Evolutionary conservation across 1,284 basidiomycete genomes (phyloP), one percentile per base, ranked within the genome.

Genomic region (Cryptococcus hybrid): DNA sequence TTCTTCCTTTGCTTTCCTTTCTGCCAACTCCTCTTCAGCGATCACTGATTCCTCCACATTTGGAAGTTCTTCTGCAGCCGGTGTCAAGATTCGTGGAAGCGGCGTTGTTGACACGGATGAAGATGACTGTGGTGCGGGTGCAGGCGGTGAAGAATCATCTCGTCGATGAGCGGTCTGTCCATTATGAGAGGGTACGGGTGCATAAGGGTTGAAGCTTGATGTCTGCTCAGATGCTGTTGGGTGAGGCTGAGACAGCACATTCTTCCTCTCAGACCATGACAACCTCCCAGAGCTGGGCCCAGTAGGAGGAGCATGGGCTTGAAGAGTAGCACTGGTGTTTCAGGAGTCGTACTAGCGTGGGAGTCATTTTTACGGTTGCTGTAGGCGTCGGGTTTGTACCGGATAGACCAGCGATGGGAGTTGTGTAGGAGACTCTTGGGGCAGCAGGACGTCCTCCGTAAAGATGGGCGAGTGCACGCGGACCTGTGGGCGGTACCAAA

Each of bases 401-500:
- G 40, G 30, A 30, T 4, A 30, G 30, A 30, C 30, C 30, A 30
- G 40, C 40, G 4, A 42, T 42, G 15, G 15, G 18, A 42, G 12
- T 35, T 9, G 53, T 11, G 39, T 40, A 7, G 35, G 51, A 15
- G 24, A 49, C 24, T 24, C 24, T 35, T 40, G 47, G 37, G n/a
- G 51, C 52, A n/a, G 35, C 42, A 5, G 42, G 47, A 30, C 55
- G 30, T 30, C 38, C 39, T 11, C 50, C 50, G 39, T 54, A 55
- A 24, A 61, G 47, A 34, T 61, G 57, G 4, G 55, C 53, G 12
- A 65, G 58, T 1, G 66, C 68, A 30, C 66, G 54, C 9, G 66
- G 64, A 3, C 64, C 63, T 1, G 68, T 66, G 0, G 69, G 66
- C 0, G 68, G 68, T 7, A 66, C 61, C 5, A 69, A 60, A 1